Percentiles rank a stretch among this genome's conserved stretches.
Conservation (phyloP, 805 yeast species). For the Ogataea wickerhamii region DNA sequence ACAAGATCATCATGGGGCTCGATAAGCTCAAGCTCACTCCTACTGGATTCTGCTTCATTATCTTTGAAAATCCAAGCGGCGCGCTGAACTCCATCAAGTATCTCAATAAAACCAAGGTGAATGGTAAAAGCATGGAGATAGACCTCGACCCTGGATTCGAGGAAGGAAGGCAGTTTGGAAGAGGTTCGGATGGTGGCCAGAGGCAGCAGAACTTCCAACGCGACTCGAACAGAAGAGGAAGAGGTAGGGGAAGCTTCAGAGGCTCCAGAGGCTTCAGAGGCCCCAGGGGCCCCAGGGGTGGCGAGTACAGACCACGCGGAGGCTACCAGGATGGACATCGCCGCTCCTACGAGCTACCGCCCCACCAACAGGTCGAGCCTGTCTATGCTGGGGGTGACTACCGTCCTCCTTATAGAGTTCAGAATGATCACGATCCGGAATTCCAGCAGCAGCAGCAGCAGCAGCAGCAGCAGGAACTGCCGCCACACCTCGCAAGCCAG, state of each 20-base stretch:
- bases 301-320: conserved; percentile 23
- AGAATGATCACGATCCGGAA: conserved; percentile 2
- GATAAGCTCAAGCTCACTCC: conserved; percentile 90
- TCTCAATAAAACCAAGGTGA: conserved; percentile 76
- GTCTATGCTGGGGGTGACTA: neutral
- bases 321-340: neutral
- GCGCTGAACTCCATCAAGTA: conserved; percentile 82
- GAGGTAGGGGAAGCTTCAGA: conserved; percentile 16
- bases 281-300: conserved; percentile 4
- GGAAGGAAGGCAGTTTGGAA: conserved; percentile 94
- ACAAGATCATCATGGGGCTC: conserved; percentile 87
- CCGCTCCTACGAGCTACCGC: neutral
- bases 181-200: conserved; percentile 93
- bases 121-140: conserved; percentile 75
- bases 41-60: conserved; percentile 94
- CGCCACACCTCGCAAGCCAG: neutral
- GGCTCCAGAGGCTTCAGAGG: conserved; percentile 18
- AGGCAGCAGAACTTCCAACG: conserved; percentile 31
- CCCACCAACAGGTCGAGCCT: neutral
- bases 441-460: conserved; percentile 4
- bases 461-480: conserved; percentile 9
- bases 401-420: conserved; percentile 2
- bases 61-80: conserved; percentile 62
- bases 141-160: conserved; percentile 95
- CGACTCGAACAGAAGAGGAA: conserved; percentile 20